Evolutionary conservation across 108 stramenopile genomes (phyloP).

Genomic region (Nannochloropsis gaditana): DNA sequence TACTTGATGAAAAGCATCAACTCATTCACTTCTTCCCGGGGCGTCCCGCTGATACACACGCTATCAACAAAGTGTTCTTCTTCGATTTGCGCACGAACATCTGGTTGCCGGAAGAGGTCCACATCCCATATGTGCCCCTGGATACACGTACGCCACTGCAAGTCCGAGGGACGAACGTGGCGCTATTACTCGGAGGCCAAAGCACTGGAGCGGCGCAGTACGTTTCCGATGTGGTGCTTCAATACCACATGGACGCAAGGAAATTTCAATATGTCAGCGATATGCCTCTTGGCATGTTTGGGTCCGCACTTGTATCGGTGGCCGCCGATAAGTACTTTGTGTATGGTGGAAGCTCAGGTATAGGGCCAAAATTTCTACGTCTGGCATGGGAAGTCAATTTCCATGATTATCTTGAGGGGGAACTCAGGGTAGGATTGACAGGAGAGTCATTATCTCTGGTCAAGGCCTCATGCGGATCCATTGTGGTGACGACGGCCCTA

Average conservation of each 20-base stretch:
- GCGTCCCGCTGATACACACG: not conserved
- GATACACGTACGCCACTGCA: slow-evolving; percentile 4
- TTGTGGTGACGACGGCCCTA: not conserved
- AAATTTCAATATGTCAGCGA: slow-evolving; percentile 5
- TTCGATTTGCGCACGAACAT: not conserved
- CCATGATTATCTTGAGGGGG: slow-evolving; percentile 4
- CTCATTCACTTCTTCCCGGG: not conserved
- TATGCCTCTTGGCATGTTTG: slow-evolving; percentile 5
- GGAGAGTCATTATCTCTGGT: not conserved
- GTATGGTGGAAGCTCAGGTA: slow-evolving; percentile 3
- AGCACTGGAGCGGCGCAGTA: not conserved
- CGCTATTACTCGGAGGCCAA: slow-evolving; percentile 11
- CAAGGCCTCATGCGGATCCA: slow-evolving; percentile 11
- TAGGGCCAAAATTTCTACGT: slow-evolving; percentile 12
- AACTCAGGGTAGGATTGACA: not conserved
- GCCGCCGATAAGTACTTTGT: slow-evolving; percentile 5
- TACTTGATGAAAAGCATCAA: slow-evolving; percentile 13
- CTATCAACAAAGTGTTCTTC: not conserved
- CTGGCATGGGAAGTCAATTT: slow-evolving; percentile 12
- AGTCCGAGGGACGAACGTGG: not conserved
- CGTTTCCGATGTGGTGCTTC: slow-evolving; percentile 11
- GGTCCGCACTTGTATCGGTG: slow-evolving; percentile 4
- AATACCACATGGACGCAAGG: not conserved
- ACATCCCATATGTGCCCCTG: slow-evolving; percentile 11
- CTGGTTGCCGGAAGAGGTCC: slow-evolving; percentile 3